Base-by-base conservation (phyloP, 257 asterid genomes). In the Apocynum venetum region DNA sequence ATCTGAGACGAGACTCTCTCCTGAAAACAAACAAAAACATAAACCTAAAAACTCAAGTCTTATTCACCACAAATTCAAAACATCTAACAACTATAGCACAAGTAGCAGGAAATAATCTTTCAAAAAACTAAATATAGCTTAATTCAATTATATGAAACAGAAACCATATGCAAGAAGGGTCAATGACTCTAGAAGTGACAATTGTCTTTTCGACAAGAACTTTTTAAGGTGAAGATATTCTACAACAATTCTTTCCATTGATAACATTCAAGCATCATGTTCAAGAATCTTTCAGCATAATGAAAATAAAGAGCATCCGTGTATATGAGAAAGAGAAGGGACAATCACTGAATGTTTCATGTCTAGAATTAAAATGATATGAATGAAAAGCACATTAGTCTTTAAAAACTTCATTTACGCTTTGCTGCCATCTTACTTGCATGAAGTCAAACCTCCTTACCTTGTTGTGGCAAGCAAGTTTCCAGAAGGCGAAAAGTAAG, bases 401-500 rank as follows among this genome's bases (percentile, higher is more conserved):
- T 36, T n/a, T 17, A 38, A 53, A 51, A 20, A 49, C 49, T 20
- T 74, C 8, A 2, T 9, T 40, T 77, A 64, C 31, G 2, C 20
- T 15, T 67, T 0, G 52, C 52, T 15, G 20, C 13, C 20, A 75
- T 75, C 17, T 57, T 55, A 71, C 63, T 69, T 36, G 76, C 43
- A 61, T 55, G 35, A 78, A 71, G 71, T 40, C 56, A 75, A 71
- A 35, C 60, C 36, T 14, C 48, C 25, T 46, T 46, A 92, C 98
- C 98, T 92, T 78, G 98, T 92, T 76, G 98, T 91, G 13, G 95
- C 97, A 85, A 94, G 89, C 82, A 77, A 77, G 80, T 83, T 87
- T 86, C 98, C 97, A 35, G 92, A 84, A 55, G 94, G 94, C 71
- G 97, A 94, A 85, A 94, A 94, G 83, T 89, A 91, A 80, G 98